Evolutionary conservation across 2,329 filamentous ascomycete species (phyloP).

Genomic region (Phaeosphaeriaceae sp.): DNA sequence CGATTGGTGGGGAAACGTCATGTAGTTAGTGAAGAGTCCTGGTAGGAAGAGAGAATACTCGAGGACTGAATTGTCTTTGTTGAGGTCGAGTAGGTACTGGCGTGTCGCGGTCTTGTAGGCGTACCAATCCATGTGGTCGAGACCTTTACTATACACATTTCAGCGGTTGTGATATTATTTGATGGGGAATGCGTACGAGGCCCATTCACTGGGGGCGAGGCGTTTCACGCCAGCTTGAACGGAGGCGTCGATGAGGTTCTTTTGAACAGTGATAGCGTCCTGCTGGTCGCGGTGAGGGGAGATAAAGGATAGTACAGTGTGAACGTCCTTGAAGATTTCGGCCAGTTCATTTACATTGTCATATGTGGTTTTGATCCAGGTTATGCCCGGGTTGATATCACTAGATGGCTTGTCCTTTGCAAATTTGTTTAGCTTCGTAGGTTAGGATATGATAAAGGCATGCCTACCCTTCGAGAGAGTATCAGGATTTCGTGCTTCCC

Average conservation of each 20-base stretch:
- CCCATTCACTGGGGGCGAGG: conserved; percentile 34
- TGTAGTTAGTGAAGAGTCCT: conserved; percentile 60
- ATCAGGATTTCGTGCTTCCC: conserved; percentile 60
- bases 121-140: conserved; percentile 56
- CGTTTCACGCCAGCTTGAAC: conserved; percentile 30
- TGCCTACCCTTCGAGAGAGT: conserved; percentile 46
- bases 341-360: conserved; percentile 4
- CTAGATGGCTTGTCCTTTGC: background rate
- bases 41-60: conserved; percentile 63
- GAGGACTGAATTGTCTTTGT: conserved; percentile 56
- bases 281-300: conserved; percentile 31
- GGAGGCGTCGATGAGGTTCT: conserved; percentile 29
- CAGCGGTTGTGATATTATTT: conserved; percentile 1
- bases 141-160: conserved; percentile 28
- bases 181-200: conserved; percentile 19
- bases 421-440: background rate
- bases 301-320: conserved; percentile 62
- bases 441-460: no score
- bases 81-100: conserved; percentile 59
- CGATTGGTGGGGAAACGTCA: conserved; percentile 56
- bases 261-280: conserved; percentile 13
- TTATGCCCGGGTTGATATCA: background rate
- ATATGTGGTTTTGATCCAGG: conserved; percentile 8
- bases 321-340: conserved; percentile 50
- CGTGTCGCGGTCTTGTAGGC: conserved; percentile 55